A percentile compares a stretch with the other conserved stretches of the same genome.
Evolutionary conservation across 2,329 filamentous ascomycete species (phyloP).

Genomic region (Diaporthe sp.): DNA sequence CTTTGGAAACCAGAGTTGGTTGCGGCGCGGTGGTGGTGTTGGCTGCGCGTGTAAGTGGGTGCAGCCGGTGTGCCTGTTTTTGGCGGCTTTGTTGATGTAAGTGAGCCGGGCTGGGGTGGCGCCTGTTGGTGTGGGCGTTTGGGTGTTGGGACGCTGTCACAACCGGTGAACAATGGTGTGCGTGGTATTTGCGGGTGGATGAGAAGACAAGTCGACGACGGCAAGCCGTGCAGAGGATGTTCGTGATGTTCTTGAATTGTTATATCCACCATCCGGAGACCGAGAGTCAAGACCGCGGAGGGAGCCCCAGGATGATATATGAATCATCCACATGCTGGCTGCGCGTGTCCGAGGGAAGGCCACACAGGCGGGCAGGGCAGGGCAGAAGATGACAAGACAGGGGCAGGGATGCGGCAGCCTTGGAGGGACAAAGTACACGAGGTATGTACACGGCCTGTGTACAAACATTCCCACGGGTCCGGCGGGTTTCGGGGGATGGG

Average conservation of each 20-base stretch:
- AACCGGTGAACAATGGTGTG: slow-evolving; percentile 10
- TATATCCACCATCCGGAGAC: slow-evolving; percentile 24
- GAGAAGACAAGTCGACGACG: background rate
- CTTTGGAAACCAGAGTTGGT: background rate
- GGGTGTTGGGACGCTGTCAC: slow-evolving; percentile 19
- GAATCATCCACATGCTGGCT: slow-evolving; percentile 37
- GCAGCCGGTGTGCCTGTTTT: slow-evolving; percentile 28
- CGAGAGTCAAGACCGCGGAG: slow-evolving; percentile 32
- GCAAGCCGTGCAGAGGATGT: background rate
- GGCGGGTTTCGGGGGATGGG: slow-evolving; percentile 34
- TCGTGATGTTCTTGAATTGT: slow-evolving; percentile 26
- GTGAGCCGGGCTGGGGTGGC: slow-evolving; percentile 18
- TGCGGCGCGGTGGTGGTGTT: slow-evolving; percentile 12
- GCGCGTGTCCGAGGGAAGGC: slow-evolving; percentile 39
- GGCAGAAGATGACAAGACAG: slow-evolving; percentile 27
- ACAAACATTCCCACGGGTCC: slow-evolving; percentile 35
- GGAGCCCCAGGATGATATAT: slow-evolving; percentile 41
- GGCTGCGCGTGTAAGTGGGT: slow-evolving; percentile 34
- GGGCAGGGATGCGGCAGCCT: slow-evolving; percentile 14
- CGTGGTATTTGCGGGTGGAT: background rate
- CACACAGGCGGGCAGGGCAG: slow-evolving; percentile 31
- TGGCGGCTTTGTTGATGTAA: slow-evolving; percentile 13
- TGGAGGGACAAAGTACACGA: background rate
- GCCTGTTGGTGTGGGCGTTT: slow-evolving; percentile 11
- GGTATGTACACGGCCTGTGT: background rate